Percentiles rank a stretch among this genome's conserved stretches.
Conservation (phyloP, 1,284 basidiomycete genomes). For the Trichosporon asahii region DNA sequence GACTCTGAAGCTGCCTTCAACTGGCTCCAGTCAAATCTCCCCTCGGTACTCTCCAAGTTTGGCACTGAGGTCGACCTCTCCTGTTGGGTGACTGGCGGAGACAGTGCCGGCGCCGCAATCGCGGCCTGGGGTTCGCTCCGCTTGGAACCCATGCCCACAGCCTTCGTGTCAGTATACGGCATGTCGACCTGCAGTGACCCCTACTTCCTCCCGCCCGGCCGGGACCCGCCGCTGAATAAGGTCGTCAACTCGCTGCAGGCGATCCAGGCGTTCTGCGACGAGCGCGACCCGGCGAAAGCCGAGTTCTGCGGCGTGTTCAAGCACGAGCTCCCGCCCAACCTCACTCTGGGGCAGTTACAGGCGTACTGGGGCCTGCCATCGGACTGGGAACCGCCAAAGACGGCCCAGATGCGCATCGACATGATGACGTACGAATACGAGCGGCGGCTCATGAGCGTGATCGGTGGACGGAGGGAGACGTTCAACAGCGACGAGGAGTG, state of each 20-base stretch:
- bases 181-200: constrained; percentile 7
- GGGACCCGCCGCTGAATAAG: neutral
- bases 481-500: constrained; percentile 20
- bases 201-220: neutral
- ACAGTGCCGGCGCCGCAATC: constrained; percentile 35
- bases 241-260: neutral
- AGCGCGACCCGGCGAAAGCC: constrained; percentile 24
- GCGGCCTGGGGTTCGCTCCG: constrained; percentile 11
- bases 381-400: neutral
- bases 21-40: constrained; percentile 21
- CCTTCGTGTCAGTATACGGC: neutral
- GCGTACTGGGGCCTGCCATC: constrained; percentile 1
- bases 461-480: constrained; percentile 22
- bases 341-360: neutral
- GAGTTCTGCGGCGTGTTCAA: constrained; percentile 14
- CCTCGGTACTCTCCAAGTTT: neutral
- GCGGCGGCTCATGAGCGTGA: constrained; percentile 6
- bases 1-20: constrained; percentile 20
- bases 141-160: neutral
- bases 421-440: constrained; percentile 14
- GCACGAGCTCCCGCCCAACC: constrained; percentile 12
- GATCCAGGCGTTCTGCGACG: constrained; percentile 1
- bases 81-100: constrained; percentile 33
- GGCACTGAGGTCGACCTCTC: constrained; percentile 23
- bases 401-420: neutral